phyloP scores from a whole-genome alignment of 2,329 filamentous ascomycete species.

The Anisogramma anomala region DNA sequence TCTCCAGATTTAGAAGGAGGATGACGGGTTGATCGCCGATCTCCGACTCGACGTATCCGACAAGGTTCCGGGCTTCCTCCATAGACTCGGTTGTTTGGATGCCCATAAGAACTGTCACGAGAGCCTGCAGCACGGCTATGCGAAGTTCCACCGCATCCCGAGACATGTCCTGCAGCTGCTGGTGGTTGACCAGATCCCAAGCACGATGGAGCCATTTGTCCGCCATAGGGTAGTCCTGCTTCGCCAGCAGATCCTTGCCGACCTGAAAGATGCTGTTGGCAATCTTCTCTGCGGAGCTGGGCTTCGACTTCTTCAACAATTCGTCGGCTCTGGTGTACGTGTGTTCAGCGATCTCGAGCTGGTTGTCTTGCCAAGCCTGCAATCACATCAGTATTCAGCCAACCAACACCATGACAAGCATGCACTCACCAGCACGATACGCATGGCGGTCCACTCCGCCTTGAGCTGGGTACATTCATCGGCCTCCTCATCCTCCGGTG shows the following conservation, averaged over 20 bases:
- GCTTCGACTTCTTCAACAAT: conserved; percentile 30
- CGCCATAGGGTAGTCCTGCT: conserved; percentile 43
- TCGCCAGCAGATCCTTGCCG: conserved; percentile 46
- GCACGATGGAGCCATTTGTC: conserved; percentile 65
- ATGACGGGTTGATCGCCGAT: conserved; percentile 55
- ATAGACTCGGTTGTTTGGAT: conserved; percentile 32
- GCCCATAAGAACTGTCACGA: conserved; percentile 44
- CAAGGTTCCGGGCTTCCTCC: conserved; percentile 42
- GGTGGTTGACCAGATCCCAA: conserved; percentile 43
- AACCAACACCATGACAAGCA: conserved; percentile 6
- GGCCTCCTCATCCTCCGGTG: conserved; percentile 22
- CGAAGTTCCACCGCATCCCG: conserved; percentile 52
- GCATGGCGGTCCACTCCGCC: conserved; percentile 53
- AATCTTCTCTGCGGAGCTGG: conserved; percentile 45
- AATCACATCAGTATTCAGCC: conserved; percentile 3
- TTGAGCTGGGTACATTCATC: conserved; percentile 29
- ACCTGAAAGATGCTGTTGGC: conserved; percentile 62
- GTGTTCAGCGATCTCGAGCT: conserved; percentile 66
- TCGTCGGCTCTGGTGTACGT: conserved; percentile 53
- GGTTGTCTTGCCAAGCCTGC: conserved; percentile 63
- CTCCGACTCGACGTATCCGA: conserved; percentile 51
- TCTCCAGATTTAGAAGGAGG: conserved; percentile 55
- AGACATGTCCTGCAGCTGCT: conserved; percentile 44
- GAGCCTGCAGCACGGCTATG: conserved; percentile 52
- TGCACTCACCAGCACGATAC: conserved; percentile 53